These are phyloP conservation scores for Hortiboletus rubellus DNA, from an alignment of 1,284 basidiomycete species.

Conservation along the genomic window DNA sequence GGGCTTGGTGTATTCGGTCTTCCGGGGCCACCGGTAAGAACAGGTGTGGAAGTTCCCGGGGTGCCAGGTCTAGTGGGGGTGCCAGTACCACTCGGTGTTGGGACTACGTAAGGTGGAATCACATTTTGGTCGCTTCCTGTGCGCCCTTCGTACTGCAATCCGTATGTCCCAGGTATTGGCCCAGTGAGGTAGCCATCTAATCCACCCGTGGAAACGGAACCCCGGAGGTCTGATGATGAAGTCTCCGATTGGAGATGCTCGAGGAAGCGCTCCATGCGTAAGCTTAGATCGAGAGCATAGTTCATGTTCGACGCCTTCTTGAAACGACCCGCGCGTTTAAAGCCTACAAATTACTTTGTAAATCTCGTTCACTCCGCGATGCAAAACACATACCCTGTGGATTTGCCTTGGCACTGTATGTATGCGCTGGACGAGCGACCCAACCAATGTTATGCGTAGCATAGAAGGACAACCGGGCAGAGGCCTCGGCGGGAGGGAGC, in stretches of 20 bases:
- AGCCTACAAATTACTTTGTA: slow-evolving; percentile 43
- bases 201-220: slow-evolving; percentile 25
- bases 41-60: slow-evolving; percentile 20
- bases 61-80: slow-evolving; percentile 30
- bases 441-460: slow-evolving; percentile 81
- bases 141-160: slow-evolving; percentile 32
- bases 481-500: slow-evolving; percentile 57
- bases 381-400: slow-evolving; percentile 16
- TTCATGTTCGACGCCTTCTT: slow-evolving; percentile 94
- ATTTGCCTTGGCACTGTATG: slow-evolving; percentile 43
- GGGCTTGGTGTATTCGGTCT: slow-evolving; percentile 10
- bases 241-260: slow-evolving; percentile 35
- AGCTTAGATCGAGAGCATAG: slow-evolving; percentile 71
- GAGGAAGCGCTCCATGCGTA: slow-evolving; percentile 59
- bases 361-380: neutral
- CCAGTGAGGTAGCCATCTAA: slow-evolving; percentile 20
- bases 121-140: slow-evolving; percentile 29
- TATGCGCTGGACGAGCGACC: slow-evolving; percentile 77
- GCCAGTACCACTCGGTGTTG: slow-evolving; percentile 17
- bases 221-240: slow-evolving; percentile 24
- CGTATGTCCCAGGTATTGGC: slow-evolving; percentile 27
- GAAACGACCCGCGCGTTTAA: slow-evolving; percentile 83
- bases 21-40: slow-evolving; percentile 6
- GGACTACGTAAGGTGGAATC: slow-evolving; percentile 18
- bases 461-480: slow-evolving; percentile 71